A percentile compares a stretch with the other conserved stretches of the same genome.
Evolutionary conservation across 2,329 filamentous ascomycete genomes (phyloP).

Genomic region (Fusarium sp.): DNA sequence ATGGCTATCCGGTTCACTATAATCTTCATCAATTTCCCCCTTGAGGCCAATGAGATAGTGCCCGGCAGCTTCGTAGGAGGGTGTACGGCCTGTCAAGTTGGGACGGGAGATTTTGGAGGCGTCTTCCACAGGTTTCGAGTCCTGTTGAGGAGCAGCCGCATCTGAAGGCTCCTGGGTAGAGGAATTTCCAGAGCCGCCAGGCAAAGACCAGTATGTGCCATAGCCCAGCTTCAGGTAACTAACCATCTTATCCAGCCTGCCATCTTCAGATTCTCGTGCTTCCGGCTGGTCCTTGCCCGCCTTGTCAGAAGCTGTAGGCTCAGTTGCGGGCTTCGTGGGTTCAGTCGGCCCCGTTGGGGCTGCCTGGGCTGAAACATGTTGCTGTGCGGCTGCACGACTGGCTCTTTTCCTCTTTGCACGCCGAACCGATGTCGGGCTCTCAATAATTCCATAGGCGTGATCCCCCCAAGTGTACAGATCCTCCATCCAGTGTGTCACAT

Average conservation of each 20-base stretch:
- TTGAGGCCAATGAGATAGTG: conserved; percentile 79
- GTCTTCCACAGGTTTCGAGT: conserved; percentile 32
- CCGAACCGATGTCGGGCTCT: conserved; percentile 81
- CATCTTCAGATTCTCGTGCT: conserved; percentile 46
- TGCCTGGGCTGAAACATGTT: conserved; percentile 10
- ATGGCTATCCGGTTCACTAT: conserved; percentile 51
- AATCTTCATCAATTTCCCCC: conserved; percentile 71
- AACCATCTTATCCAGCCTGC: conserved; percentile 70
- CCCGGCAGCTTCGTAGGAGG: conserved; percentile 55
- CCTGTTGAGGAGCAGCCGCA: conserved; percentile 19
- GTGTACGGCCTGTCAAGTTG: conserved; percentile 23
- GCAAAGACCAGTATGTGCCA: conserved; percentile 75
- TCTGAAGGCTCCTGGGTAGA: conserved; percentile 31
- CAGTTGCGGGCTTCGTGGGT: conserved; percentile 1
- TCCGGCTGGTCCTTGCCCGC: conserved; percentile 37
- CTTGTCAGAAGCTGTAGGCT: neutral
- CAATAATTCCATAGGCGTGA: conserved; percentile 86
- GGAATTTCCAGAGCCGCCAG: conserved; percentile 45
- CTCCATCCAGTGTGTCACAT: conserved; percentile 89
- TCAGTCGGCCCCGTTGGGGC: conserved; percentile 8
- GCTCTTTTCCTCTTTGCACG: conserved; percentile 60
- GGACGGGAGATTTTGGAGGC: conserved; percentile 26
- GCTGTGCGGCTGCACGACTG: conserved; percentile 27
- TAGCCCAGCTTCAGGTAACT: conserved; percentile 78
- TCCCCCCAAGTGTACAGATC: conserved; percentile 88